These are phyloP conservation scores for Malus hybrid DNA, from an alignment of 331 rosid genomes.

Conservation along the genomic window DNA sequence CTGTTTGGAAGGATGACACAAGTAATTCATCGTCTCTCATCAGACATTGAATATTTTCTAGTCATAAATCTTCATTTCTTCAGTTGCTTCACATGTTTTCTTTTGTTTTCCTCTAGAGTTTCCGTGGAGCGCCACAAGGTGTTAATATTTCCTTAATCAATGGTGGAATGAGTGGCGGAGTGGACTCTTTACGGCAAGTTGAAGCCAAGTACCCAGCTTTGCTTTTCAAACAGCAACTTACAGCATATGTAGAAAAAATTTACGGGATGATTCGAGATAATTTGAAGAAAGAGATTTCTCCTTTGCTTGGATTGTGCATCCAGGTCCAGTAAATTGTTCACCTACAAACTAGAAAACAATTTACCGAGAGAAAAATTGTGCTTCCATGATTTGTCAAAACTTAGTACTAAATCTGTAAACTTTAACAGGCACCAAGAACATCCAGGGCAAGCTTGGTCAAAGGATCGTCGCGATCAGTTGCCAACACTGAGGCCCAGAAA, in stretches of 20 bases:
- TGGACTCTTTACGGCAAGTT: constrained; percentile 59
- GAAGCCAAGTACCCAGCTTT: constrained; percentile 91
- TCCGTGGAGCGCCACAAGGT: constrained; percentile 77
- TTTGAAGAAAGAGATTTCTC: constrained; percentile 82
- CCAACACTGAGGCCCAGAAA: constrained; percentile 69
- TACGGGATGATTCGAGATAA: constrained; percentile 92
- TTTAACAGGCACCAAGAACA: constrained; percentile 72
- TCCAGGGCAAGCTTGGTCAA: constrained; percentile 87
- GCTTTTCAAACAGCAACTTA: constrained; percentile 86
- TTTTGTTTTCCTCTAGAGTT: constrained; percentile 41
- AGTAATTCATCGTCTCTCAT: constrained; percentile 34
- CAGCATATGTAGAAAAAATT: constrained; percentile 84
- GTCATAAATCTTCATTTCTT: constrained; percentile 9
- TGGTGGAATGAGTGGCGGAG: constrained; percentile 50
- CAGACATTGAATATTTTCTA: neutral
- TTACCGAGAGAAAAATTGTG: neutral
- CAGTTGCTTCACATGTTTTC: constrained; percentile 12
- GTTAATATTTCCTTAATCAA: constrained; percentile 52
- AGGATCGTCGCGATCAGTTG: constrained; percentile 75
- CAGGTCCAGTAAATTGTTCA: constrained; percentile 43
- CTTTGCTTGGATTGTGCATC: constrained; percentile 80
- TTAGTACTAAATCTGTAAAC: neutral
- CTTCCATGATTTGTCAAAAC: neutral
- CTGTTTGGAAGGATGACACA: constrained; percentile 83
- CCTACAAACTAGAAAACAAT: neutral